phyloP scores from a whole-genome alignment of 495 filamentous ascomycete species.

The Daldinia bambusicola region DNA sequence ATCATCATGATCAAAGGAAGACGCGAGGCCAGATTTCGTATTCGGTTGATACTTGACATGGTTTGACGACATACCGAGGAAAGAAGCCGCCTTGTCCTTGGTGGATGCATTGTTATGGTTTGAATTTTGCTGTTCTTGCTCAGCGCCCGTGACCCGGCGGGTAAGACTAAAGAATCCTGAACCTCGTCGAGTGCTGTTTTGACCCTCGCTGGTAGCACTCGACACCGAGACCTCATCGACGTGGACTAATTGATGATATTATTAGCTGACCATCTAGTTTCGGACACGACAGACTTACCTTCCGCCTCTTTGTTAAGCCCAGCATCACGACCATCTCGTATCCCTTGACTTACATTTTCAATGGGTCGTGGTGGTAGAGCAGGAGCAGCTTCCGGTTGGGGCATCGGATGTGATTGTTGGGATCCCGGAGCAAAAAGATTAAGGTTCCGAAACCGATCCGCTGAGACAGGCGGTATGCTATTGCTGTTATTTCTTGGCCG shows the following conservation, averaged over 20 bases:
- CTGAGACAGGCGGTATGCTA: conserved; percentile 53
- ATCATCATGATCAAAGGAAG: conserved; percentile 41
- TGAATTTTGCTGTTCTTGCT: conserved; percentile 16
- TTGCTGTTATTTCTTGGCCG: conserved; percentile 42
- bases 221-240: conserved; percentile 42
- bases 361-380: conserved; percentile 30
- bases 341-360: conserved; percentile 11
- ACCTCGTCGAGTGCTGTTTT: conserved; percentile 33
- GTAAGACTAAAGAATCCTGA: conserved; percentile 37
- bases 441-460: conserved; percentile 50
- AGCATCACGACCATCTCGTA: conserved; percentile 7
- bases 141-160: conserved; percentile 32
- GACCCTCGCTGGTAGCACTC: conserved; percentile 40
- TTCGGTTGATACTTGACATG: conserved; percentile 40
- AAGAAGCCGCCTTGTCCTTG: conserved; percentile 33
- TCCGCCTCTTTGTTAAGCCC: conserved; percentile 37
- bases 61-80: conserved; percentile 24
- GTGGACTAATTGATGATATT: conserved; percentile 22
- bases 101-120: conserved; percentile 17
- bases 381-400: conserved; percentile 30
- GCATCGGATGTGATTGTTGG: conserved; percentile 36
- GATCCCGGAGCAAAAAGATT: conserved; percentile 41
- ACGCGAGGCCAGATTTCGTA: conserved; percentile 35
- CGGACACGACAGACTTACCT: conserved; percentile 20
- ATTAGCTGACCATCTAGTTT: conserved; percentile 3